Percentiles rank a stretch among this genome's conserved stretches.
Conservation (phyloP, 2,329 filamentous ascomycete genomes). For the Trichoderma polysporum region DNA sequence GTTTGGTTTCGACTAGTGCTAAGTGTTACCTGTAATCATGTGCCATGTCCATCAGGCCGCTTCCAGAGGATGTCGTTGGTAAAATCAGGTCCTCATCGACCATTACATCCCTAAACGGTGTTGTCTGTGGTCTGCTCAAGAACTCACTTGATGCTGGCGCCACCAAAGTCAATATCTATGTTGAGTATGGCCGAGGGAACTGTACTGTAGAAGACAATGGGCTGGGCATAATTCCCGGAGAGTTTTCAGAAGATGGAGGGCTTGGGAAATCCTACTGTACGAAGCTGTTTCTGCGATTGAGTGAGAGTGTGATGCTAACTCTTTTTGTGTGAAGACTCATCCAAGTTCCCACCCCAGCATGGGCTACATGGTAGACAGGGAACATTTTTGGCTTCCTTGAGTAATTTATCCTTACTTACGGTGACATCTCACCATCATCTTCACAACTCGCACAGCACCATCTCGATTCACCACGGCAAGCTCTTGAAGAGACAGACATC, state of each 20-base stretch:
- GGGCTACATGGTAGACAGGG: constrained; percentile 66
- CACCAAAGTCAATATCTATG: constrained; percentile 63
- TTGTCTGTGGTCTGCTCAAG: constrained; percentile 69
- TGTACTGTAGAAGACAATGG: constrained; percentile 87
- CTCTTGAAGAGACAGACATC: constrained; percentile 64
- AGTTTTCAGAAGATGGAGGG: constrained; percentile 70
- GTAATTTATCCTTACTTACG: constrained; percentile 71
- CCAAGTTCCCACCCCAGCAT: constrained; percentile 57
- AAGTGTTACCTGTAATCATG: constrained; percentile 7
- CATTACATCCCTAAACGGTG: constrained; percentile 72
- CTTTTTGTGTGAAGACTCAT: constrained; percentile 63
- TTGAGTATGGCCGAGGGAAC: constrained; percentile 74
- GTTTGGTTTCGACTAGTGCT: background rate
- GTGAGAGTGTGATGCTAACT: constrained; percentile 15
- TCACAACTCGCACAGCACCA: constrained; percentile 60
- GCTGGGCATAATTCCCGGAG: constrained; percentile 67
- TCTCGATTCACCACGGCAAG: constrained; percentile 70
- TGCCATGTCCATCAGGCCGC: constrained; percentile 63
- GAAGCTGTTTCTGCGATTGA: constrained; percentile 30
- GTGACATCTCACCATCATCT: constrained; percentile 69
- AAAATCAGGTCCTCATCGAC: constrained; percentile 84
- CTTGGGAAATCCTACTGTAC: constrained; percentile 72
- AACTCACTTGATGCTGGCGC: constrained; percentile 84
- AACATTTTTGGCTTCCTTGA: constrained; percentile 73
- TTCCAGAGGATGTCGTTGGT: constrained; percentile 69